Conservation (phyloP, 441 rosid species). For the Rhodomyrtus psidioides region DNA sequence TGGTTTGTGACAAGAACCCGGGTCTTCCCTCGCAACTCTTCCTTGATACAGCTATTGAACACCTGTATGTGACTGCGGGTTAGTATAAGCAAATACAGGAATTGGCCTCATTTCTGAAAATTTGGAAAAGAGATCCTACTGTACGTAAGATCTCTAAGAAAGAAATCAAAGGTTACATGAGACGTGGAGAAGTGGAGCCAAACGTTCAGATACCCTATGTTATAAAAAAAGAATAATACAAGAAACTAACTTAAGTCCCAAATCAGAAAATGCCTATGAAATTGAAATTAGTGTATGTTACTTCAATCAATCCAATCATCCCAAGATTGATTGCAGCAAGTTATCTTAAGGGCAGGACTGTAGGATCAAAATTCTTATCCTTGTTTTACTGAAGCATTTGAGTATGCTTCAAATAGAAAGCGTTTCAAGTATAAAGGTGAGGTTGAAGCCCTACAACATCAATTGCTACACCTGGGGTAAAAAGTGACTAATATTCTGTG, state of each 20-base stretch:
- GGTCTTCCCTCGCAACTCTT: constrained; percentile 70
- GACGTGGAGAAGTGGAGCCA: neutral
- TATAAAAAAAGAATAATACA: neutral
- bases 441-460: neutral
- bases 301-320: neutral
- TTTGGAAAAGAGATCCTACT: neutral
- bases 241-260: neutral
- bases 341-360: neutral
- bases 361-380: neutral
- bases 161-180: neutral
- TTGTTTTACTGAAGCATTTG: neutral
- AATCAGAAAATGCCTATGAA: neutral
- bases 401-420: neutral
- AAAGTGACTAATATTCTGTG: neutral
- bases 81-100: neutral
- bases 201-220: neutral
- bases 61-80: constrained; percentile 40
- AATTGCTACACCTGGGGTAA: neutral
- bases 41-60: constrained; percentile 82
- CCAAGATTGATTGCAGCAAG: neutral
- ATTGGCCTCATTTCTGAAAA: neutral
- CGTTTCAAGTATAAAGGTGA: neutral
- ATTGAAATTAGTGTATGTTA: neutral
- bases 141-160: neutral
- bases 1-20: constrained; percentile 98